phyloP scores from a whole-genome alignment of 2,329 filamentous ascomycete genomes.

The Calonectria pteridis region DNA sequence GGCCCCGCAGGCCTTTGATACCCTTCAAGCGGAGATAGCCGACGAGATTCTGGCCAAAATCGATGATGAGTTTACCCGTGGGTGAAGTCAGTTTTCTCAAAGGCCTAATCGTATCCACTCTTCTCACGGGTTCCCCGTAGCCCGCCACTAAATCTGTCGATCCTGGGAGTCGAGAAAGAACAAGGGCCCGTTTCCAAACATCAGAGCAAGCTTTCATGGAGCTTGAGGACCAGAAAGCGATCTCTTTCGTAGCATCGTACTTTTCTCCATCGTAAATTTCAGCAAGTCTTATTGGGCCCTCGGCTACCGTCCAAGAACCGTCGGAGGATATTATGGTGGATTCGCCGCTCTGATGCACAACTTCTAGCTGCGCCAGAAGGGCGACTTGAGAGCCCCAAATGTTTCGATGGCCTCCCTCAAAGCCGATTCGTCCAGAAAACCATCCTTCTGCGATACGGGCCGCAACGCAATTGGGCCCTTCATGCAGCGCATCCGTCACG shows the following conservation, averaged over 20 bases:
- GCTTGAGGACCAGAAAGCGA: conserved; percentile 44
- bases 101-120: conserved; percentile 48
- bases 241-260: conserved; percentile 56
- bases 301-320: conserved; percentile 51
- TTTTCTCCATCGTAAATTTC: conserved; percentile 66
- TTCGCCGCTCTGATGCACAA: neutral
- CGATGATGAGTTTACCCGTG: conserved; percentile 58
- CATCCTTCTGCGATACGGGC: conserved; percentile 60
- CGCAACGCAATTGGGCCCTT: conserved; percentile 48
- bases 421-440: conserved; percentile 53
- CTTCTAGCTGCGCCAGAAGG: conserved; percentile 22
- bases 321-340: conserved; percentile 45
- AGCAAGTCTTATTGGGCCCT: conserved; percentile 48
- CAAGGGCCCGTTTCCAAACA: conserved; percentile 28
- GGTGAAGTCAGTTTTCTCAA: conserved; percentile 49
- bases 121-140: conserved; percentile 13
- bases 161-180: conserved; percentile 45
- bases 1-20: conserved; percentile 51
- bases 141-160: conserved; percentile 64
- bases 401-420: conserved; percentile 22
- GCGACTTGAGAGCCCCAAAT: conserved; percentile 27
- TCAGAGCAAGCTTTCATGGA: conserved; percentile 26
- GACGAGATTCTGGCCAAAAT: conserved; percentile 71
- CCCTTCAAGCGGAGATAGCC: conserved; percentile 58
- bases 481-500: neutral